Evolutionary conservation across 1,284 basidiomycete genomes (phyloP), one percentile per base, ranked within the genome.

Genomic region (Microbotryum violaceum): DNA sequence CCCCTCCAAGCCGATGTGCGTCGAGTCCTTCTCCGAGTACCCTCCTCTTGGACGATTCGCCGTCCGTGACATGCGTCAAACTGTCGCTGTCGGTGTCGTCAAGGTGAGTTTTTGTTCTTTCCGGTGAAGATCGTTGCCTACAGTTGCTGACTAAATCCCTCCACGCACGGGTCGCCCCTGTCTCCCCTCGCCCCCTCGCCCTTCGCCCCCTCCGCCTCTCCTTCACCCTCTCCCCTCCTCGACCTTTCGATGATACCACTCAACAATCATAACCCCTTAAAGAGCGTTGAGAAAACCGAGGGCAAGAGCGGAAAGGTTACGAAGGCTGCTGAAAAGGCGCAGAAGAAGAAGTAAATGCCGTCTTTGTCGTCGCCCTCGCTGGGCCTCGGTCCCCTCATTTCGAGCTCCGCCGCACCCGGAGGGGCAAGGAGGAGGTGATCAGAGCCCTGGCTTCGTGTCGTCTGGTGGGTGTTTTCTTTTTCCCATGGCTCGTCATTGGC

Each of bases 11-110:
- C 91, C 92, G 71, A 92, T 94, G 90, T 78, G 33, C 63, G 76
- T 77, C 64, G 76, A 77, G 74, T 67, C 76, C 56, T 78, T 76
- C 74, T 62, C 70, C 61, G 69, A 71, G 79, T 98, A 97, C 83
- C 94, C 94, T 73, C 94, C 96, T 80, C 88, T 99, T 70, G 96
- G 96, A 82, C 94, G 96, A 79, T 98, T 97, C 82, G 81, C 80
- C 68, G 80, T 81, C 72, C 78, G 80, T 73, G 80, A 78, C 73
- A 77, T 77, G 75, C 70, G 77, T 49, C 67, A 93, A 82, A 96
- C 91, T 70, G 92, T 96, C 70, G 91, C 92, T 69, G 91, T 96
- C 75, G 91, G 91, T 81, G 89, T 96, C 80, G 93, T 96, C 16
- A 42, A 94, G 82, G 84, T 27, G 27, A 27, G 27, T 27, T 1